Base-by-base conservation (phyloP, 352 stramenopile genomes). In the Globisporangium okanoganense region DNA sequence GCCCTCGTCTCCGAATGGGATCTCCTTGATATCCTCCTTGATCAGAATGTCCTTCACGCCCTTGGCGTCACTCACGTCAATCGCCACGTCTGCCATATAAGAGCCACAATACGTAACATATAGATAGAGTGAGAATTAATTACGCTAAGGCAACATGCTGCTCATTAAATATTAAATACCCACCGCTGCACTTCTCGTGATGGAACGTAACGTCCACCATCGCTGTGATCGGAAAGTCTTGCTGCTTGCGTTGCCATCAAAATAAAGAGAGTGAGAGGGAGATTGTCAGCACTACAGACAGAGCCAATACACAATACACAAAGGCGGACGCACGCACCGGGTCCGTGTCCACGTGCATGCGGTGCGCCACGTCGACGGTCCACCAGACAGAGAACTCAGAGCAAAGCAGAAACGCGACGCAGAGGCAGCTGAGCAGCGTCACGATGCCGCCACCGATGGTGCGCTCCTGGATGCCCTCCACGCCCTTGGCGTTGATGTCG, bases 391-490 rank as follows among this genome's bases (percentile, higher is more conserved):
- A 85, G 70, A 95, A 68, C 74, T 95, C 86, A 40, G 86, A 95
- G 58, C 89, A 74, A 65, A 95, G 64, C 50, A 95, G 65, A 51
- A 94, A 90, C 33, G 63, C 61, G 52, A 91, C 86, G 48, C 85
- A 72, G 49, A 84, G 56, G 49, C 79, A 90, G 73, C 84, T 94
- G 54, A 94, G 22, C 27, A 95, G 75, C 66, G 86, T 95, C 57
- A 95, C 82, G 45, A 95, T 57, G 31, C 84, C 86, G 22, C 86
- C 86, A 58, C 84, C 79, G 61, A 91, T 88, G 45, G 86, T 95
- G 69, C 83, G 83, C 76, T 93, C 84, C 73, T 95, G 87, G 68
- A 95, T 94, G 69, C 87, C 87, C 67, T 95, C 87, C 45, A 95
- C 80, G 74, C 85, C 87, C 79, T 95, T 95, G 58, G 81, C 79